Evolutionary conservation across 352 stramenopile genomes (phyloP).

Genomic region (Globisporangium parvum): DNA sequence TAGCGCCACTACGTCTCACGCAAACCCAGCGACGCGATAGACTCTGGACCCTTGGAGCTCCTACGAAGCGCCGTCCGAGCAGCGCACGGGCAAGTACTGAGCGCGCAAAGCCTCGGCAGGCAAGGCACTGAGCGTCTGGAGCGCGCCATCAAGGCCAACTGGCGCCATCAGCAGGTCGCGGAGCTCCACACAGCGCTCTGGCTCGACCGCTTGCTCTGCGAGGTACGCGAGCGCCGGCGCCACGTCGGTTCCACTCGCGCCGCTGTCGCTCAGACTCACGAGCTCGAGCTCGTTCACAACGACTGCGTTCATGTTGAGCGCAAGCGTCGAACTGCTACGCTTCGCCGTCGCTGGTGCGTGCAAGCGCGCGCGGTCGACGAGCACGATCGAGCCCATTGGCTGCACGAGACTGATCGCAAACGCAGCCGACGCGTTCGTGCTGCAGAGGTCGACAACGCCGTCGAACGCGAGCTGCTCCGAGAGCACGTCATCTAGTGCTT

Average conservation of each 20-base stretch:
- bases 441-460: conserved; percentile 47
- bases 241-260: conserved; percentile 8
- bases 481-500: conserved; percentile 14
- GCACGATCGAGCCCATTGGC: conserved; percentile 39
- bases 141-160: conserved; percentile 4
- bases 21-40: too few relatives aligned
- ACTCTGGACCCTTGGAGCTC: too few relatives aligned
- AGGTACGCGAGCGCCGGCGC: conserved; percentile 43
- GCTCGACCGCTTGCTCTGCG: conserved; percentile 5
- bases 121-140: neutral
- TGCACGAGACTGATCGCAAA: conserved; percentile 37
- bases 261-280: conserved; percentile 29
- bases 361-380: conserved; percentile 29
- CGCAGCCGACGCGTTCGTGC: conserved; percentile 28
- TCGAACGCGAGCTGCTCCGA: conserved; percentile 21
- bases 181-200: conserved; percentile 5
- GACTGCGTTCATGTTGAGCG: conserved; percentile 65
- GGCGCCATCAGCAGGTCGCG: conserved; percentile 3
- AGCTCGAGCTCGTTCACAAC: conserved; percentile 64
- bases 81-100: neutral
- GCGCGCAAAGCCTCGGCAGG: neutral
- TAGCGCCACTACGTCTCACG: too few relatives aligned
- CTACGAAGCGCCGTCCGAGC: too few relatives aligned
- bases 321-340: conserved; percentile 12
- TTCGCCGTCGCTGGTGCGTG: conserved; percentile 7